Conservation (phyloP, 1,284 basidiomycete species). For the Cryptococcus wingfieldii region DNA sequence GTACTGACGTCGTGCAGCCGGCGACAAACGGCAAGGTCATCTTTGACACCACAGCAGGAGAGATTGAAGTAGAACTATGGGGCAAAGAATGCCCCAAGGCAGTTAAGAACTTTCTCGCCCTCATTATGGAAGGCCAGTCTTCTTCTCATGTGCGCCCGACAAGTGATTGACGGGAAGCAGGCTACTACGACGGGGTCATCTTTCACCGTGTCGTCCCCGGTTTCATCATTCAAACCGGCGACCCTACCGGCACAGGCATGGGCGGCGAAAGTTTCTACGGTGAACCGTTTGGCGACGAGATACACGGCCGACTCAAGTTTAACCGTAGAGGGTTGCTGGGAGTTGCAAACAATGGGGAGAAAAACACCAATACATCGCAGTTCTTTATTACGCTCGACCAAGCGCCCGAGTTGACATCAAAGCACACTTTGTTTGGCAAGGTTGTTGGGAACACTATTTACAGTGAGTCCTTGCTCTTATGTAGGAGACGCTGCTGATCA, state of each 20-base stretch:
- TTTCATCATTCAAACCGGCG: conserved; percentile 94
- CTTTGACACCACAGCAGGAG: conserved; percentile 82
- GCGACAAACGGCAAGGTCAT: conserved; percentile 79
- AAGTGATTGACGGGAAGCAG: conserved; percentile 48
- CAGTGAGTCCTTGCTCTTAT: conserved; percentile 57
- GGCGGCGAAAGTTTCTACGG: conserved; percentile 91
- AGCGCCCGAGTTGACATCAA: conserved; percentile 81
- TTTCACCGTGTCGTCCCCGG: conserved; percentile 80
- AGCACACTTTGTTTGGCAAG: conserved; percentile 78
- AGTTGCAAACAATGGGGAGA: conserved; percentile 85
- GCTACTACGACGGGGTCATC: conserved; percentile 91
- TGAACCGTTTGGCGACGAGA: conserved; percentile 87
- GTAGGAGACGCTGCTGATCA: conserved; percentile 6
- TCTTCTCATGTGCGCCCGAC: background rate
- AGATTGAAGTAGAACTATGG: conserved; percentile 94
- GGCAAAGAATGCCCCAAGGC: conserved; percentile 90
- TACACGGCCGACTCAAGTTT: conserved; percentile 74
- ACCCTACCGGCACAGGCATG: conserved; percentile 81
- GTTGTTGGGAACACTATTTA: conserved; percentile 66
- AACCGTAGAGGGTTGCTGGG: conserved; percentile 74
- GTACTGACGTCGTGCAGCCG: conserved; percentile 25
- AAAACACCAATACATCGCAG: conserved; percentile 80
- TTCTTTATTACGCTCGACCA: conserved; percentile 89
- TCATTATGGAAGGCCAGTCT: conserved; percentile 72
- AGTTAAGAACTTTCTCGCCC: conserved; percentile 84